Evolutionary conservation across 345 rosid species (phyloP), one percentile per base, ranked within the genome.

Genomic region (Litchi chinensis): DNA sequence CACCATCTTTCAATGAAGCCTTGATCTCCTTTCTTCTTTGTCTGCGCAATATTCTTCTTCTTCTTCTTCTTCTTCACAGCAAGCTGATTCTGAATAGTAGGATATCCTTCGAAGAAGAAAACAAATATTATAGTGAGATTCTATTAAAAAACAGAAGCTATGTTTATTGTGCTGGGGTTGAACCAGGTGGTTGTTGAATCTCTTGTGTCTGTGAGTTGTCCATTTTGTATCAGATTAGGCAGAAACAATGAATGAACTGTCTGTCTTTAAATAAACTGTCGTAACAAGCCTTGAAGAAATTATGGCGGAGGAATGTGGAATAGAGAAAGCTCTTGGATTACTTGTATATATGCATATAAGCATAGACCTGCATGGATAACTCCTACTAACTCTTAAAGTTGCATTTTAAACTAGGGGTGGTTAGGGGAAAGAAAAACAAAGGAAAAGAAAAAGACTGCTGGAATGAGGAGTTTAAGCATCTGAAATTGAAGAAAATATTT

Each of bases 1-100:
- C 84, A 91, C 95, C 92, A 87, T 86, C 93, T 91, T 77, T 87
- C 90, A 18, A 89, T 79, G 84, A 86, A 91, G 65, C 92, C 86
- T 69, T 90, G 84, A 15, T 89, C 88, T 56, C 90, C 92, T 85
- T 82, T 89, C 74, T 82, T 86, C 87, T 84, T 86, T 5, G 86
- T 65, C 2, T 76, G 80, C 50, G 83, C 64, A 67, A 46, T 80
- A 22, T 83, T 60, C 75, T 85, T 84, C 77, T 81, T 87, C 77
- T 81, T 87, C 70, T 65, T 69, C 64, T 65, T 65, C 64, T 71
- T 83, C 52, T 65, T 65, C 60, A 69, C 57, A 2, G 82, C 52
- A 5, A 83, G 60, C 26, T 83, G 86, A 65, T 82, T 84, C 67
- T 75, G 86, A 8, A 82, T 64, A n/a, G 89, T 64, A 18, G 90